phyloP scores from a whole-genome alignment of 441 rosid species.

The Kokia cookei region DNA sequence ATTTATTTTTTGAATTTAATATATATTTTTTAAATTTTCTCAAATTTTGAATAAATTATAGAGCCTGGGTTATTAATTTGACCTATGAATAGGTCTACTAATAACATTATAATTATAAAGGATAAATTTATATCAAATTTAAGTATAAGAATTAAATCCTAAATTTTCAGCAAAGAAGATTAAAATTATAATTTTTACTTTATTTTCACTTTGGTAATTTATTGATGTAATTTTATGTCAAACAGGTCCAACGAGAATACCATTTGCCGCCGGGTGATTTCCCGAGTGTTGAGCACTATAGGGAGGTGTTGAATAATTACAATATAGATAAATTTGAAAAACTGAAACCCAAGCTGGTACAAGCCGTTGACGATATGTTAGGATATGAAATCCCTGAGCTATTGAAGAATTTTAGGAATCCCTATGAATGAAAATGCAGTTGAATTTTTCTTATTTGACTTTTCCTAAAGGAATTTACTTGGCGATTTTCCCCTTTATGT shows the following conservation, averaged over 20 bases:
- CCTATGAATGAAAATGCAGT: slow-evolving; percentile 39
- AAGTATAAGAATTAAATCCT: no score
- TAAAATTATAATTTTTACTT: no score
- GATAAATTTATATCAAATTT: no score
- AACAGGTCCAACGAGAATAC: slow-evolving; percentile 26
- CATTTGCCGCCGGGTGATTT: slow-evolving; percentile 86
- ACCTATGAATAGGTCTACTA: no score
- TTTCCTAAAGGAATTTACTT: not conserved
- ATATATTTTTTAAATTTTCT: no score
- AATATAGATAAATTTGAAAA: slow-evolving; percentile 79
- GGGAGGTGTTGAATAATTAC: slow-evolving; percentile 64
- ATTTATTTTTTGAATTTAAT: no score
- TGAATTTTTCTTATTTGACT: not conserved
- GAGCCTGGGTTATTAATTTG: no score
- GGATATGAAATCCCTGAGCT: slow-evolving; percentile 86
- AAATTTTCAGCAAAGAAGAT: no score
- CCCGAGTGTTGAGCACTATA: slow-evolving; percentile 72
- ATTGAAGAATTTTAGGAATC: slow-evolving; percentile 75
- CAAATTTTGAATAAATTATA: no score
- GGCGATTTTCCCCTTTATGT: not conserved
- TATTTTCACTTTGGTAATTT: no score
- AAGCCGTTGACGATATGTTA: slow-evolving; percentile 85
- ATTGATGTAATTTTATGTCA: no score
- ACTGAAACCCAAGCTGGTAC: slow-evolving; percentile 82
- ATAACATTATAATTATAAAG: no score